A percentile compares a stretch with the other conserved stretches of the same genome.
phyloP scores from a whole-genome alignment of 495 filamentous ascomycete species.

The Clohesyomyces aquaticus region DNA sequence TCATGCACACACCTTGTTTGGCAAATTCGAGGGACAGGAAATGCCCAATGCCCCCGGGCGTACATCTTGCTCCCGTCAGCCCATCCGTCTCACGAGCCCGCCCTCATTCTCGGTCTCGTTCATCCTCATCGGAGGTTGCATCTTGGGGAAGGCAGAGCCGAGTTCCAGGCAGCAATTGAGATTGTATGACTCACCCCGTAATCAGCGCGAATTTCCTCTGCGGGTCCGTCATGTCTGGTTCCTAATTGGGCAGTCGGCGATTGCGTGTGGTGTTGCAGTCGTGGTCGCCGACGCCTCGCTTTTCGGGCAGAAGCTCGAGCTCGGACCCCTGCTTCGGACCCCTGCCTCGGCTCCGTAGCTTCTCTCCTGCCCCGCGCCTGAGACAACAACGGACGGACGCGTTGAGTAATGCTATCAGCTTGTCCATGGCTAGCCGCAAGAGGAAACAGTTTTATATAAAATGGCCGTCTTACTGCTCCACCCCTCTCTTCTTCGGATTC shows the following conservation, averaged over 20 bases:
- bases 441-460: background rate
- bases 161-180: background rate
- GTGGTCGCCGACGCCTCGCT: background rate
- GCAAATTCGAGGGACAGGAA: constrained; percentile 61
- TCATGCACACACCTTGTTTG: constrained; percentile 43
- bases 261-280: background rate
- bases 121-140: background rate
- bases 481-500: background rate
- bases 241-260: constrained; percentile 4
- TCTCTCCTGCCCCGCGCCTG: too few species aligned
- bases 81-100: too few species aligned
- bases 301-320: background rate
- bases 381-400: too few species aligned
- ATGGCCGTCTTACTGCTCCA: background rate
- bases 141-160: background rate
- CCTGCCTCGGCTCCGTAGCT: too few species aligned
- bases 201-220: constrained; percentile 33
- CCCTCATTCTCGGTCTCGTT: too few species aligned
- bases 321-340: background rate
- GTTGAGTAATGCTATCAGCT: too few species aligned
- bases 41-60: constrained; percentile 63
- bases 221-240: constrained; percentile 13
- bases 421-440: background rate
- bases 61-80: constrained; percentile 50
- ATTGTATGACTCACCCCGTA: constrained; percentile 31